A percentile compares a stretch with the other conserved stretches of the same genome.
phyloP scores from a whole-genome alignment of 805 yeast genomes.

The Candida cerambycidarum region DNA sequence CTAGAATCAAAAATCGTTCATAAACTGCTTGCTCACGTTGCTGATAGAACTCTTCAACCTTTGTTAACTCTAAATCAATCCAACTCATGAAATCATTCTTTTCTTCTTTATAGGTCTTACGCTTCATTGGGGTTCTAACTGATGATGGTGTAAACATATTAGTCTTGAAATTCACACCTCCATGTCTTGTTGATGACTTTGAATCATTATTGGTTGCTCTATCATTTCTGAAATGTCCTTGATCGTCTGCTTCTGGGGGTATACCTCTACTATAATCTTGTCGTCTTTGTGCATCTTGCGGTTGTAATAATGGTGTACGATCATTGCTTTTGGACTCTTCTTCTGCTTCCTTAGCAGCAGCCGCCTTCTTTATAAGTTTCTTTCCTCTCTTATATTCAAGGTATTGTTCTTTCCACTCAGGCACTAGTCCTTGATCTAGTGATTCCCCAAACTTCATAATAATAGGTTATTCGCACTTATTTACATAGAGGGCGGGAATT shows the following conservation, averaged over 20 bases:
- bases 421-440: slow-evolving; percentile 65
- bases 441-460: slow-evolving; percentile 71
- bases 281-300: slow-evolving; percentile 6
- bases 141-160: slow-evolving; percentile 11
- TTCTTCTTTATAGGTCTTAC: slow-evolving; percentile 6
- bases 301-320: slow-evolving; percentile 26
- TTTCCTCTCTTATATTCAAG: slow-evolving; percentile 68
- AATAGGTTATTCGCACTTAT: slow-evolving; percentile 1
- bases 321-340: slow-evolving; percentile 16
- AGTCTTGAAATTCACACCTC: slow-evolving; percentile 6
- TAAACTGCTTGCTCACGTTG: slow-evolving; percentile 61
- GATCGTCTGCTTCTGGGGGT: slow-evolving; percentile 1
- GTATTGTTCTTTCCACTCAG: slow-evolving; percentile 86
- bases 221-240: background rate
- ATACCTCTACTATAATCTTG: slow-evolving; percentile 1
- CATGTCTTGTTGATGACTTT: background rate
- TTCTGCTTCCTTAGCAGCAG: slow-evolving; percentile 14
- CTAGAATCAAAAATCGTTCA: slow-evolving; percentile 58
- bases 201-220: too few relatives aligned
- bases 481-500: too few relatives aligned
- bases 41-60: slow-evolving; percentile 61
- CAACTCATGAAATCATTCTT: slow-evolving; percentile 51
- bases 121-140: slow-evolving; percentile 1
- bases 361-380: slow-evolving; percentile 45
- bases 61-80: slow-evolving; percentile 61